phyloP scores from a whole-genome alignment of 345 rosid genomes.

The Leavenworthia alabamica region DNA sequence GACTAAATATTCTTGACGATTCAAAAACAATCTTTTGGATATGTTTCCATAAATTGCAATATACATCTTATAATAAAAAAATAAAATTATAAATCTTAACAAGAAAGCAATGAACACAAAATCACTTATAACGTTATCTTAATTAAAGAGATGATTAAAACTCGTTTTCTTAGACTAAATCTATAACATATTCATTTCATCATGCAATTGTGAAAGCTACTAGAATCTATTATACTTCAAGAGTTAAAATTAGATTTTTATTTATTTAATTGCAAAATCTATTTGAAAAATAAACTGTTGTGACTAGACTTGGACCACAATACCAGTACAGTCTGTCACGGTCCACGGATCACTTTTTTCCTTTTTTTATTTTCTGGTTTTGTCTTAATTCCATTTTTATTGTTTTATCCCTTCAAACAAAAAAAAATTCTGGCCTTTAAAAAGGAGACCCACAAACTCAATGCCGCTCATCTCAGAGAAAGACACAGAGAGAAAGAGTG shows the following conservation, averaged over 20 bases:
- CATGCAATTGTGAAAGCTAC: background rate
- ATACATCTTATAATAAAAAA: too few species aligned
- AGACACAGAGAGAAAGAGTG: background rate
- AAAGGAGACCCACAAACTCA: background rate
- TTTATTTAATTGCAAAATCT: background rate
- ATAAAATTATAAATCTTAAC: too few species aligned
- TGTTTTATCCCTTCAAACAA: slow-evolving; percentile 12
- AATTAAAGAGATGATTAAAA: too few species aligned
- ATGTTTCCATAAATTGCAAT: too few species aligned
- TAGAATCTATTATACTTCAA: background rate
- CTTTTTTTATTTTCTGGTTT: background rate
- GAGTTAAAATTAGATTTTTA: background rate
- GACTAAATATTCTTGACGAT: too few species aligned
- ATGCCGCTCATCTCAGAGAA: slow-evolving; percentile 2
- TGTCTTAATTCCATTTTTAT: background rate
- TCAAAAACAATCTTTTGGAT: too few species aligned
- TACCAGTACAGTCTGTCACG: background rate
- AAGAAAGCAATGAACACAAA: too few species aligned
- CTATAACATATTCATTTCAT: background rate
- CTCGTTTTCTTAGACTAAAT: background rate
- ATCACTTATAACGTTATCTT: too few species aligned
- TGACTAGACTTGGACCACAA: background rate
- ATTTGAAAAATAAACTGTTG: background rate
- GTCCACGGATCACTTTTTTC: slow-evolving; percentile 7
- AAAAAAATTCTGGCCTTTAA: background rate